These are phyloP conservation scores for Microcyclospora tardicrescens DNA, from an alignment of 2,329 filamentous ascomycete genomes.

Conservation along the genomic window DNA sequence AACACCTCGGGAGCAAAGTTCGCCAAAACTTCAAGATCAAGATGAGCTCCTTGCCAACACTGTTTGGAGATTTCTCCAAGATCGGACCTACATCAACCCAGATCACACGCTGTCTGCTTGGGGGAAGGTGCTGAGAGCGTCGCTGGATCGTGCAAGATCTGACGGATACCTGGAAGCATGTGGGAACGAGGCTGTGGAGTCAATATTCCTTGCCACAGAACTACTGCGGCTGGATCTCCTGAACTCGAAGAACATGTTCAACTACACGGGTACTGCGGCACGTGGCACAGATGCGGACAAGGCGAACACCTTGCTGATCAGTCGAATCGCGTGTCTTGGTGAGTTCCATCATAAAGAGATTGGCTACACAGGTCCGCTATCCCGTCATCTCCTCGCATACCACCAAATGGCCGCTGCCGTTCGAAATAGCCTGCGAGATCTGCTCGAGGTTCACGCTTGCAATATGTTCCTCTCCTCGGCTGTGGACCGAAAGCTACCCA, in stretches of 20 bases:
- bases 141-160: conserved; percentile 15
- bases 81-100: conserved; percentile 72
- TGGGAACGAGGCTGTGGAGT: conserved; percentile 53
- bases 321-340: conserved; percentile 70
- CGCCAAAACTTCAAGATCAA: conserved; percentile 41
- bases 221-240: conserved; percentile 68
- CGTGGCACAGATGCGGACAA: conserved; percentile 57
- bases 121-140: conserved; percentile 66
- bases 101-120: conserved; percentile 69
- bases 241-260: conserved; percentile 54
- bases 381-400: conserved; percentile 77
- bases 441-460: conserved; percentile 70
- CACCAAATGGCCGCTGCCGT: conserved; percentile 71
- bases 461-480: conserved; percentile 73
- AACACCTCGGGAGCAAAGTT: conserved; percentile 30
- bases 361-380: conserved; percentile 88
- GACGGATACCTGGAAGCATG: conserved; percentile 37
- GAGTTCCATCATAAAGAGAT: conserved; percentile 71
- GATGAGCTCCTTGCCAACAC: conserved; percentile 61
- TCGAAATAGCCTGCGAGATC: conserved; percentile 64
- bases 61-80: conserved; percentile 78
- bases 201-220: conserved; percentile 72
- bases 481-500: conserved; percentile 48
- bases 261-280: conserved; percentile 45
- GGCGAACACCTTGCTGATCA: conserved; percentile 65